Base-by-base conservation (phyloP, 2,329 filamentous ascomycete genomes). In the Hymenoscyphus albidus region DNA sequence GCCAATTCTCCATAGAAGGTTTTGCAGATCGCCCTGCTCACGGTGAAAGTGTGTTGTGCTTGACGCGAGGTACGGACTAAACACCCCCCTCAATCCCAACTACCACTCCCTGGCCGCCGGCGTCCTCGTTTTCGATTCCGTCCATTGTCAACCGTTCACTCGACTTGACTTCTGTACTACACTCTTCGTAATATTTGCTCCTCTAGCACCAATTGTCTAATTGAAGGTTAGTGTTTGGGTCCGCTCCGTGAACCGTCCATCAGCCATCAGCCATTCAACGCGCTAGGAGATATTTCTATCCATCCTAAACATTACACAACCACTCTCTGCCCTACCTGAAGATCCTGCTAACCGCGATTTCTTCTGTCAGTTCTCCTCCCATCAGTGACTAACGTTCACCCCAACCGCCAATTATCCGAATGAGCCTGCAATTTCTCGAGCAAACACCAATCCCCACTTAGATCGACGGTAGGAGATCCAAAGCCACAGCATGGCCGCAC, bases 401-500 rank as follows among this genome's bases (percentile, higher is more conserved):
- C 44, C 18, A 51, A 27, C 22, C 44, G n/a, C 44, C 44, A 51
- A 51, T 22, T 10, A 51, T 51, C 44, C 67, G 62, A 68, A 70
- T 67, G 66, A 65, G 62, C n/a, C 51, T 35, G 54, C 69, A 70
- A 67, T 59, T 61, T 18, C 58, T 48, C 60, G 58, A 62, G 51
- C 40, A 65, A 65, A 65, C 61, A 66, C 68, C 69, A 64, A 58
- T 66, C 65, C 69, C 65, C 69, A 68, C 66, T 66, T 72, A 65
- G 68, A 70, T 38, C 54, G 62, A 59, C 57, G 59, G 22, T 59
- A 63, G 48, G 55, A 44, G 61, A 56, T 57, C 59, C 63, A 51
- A 61, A 65, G 66, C 64, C 75, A 75, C 82, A 89, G 76, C 77
- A 94, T 95, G 91, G 91, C 91, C 82, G 90, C 91, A 78, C 83